phyloP scores from a whole-genome alignment of 768 basidiomycete species.

The Mycena pura region DNA sequence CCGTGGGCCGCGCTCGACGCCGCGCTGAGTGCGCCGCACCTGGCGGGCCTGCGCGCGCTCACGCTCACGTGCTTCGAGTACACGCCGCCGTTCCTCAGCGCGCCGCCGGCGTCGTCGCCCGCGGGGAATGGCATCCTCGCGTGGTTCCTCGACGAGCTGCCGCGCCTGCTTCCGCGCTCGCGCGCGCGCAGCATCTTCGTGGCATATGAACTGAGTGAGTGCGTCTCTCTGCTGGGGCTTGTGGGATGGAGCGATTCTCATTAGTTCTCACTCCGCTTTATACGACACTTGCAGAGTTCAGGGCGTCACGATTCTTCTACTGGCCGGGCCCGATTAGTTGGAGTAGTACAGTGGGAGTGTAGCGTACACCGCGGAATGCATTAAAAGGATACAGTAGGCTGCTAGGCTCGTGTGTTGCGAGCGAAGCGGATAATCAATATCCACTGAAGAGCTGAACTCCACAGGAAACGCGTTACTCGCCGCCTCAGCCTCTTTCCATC shows the following conservation, averaged over 20 bases:
- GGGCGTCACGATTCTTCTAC: constrained; percentile 5
- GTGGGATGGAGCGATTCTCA: too few relatives aligned
- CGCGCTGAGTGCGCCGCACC: neutral
- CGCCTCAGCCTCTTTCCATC: too few relatives aligned
- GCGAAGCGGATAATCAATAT: too few relatives aligned
- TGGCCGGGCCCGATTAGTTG: constrained; percentile 13
- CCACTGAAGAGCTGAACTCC: too few relatives aligned
- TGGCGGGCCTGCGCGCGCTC: neutral
- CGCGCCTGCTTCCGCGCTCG: neutral
- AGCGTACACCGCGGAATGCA: too few relatives aligned
- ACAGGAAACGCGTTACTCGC: too few relatives aligned
- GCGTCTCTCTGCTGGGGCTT: neutral
- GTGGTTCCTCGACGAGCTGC: neutral
- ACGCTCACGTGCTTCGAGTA: neutral
- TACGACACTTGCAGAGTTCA: neutral
- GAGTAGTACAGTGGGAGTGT: neutral
- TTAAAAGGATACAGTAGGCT: too few relatives aligned
- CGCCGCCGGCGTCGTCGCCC: neutral
- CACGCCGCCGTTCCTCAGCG: neutral
- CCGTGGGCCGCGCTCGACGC: constrained; percentile 1
- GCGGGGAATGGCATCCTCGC: neutral
- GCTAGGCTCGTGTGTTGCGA: too few relatives aligned
- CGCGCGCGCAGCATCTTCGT: neutral
- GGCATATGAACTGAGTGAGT: constrained; percentile 8
- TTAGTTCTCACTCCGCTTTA: too few relatives aligned